Percentiles rank a stretch among this genome's conserved stretches.
phyloP scores from a whole-genome alignment of 345 rosid genomes.

The Lumnitzera racemosa region DNA sequence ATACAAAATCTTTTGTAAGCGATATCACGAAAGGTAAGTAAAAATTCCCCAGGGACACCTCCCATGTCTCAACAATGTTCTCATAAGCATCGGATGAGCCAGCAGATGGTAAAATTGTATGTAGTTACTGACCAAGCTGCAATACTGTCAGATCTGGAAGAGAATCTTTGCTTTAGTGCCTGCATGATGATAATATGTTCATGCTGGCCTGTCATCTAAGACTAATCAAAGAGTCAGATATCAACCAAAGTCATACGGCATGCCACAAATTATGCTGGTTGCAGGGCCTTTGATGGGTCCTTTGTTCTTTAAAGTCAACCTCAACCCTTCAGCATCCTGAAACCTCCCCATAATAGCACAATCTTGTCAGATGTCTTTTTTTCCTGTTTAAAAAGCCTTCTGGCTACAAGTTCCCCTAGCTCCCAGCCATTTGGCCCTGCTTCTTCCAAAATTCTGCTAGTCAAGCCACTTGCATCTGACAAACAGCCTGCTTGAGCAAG shows the following conservation, averaged over 20 bases:
- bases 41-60: too few species aligned
- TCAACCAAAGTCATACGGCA: constrained; percentile 17
- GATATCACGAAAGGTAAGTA: too few species aligned
- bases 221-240: background rate
- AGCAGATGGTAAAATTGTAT: too few species aligned
- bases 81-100: too few species aligned
- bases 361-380: constrained; percentile 12
- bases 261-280: constrained; percentile 21
- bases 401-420: constrained; percentile 32
- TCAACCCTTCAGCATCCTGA: constrained; percentile 39
- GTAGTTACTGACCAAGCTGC: too few species aligned
- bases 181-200: too few species aligned
- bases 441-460: constrained; percentile 9
- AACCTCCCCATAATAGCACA: constrained; percentile 41
- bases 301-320: constrained; percentile 19
- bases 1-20: too few species aligned
- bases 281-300: constrained; percentile 29
- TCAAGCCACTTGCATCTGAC: constrained; percentile 23
- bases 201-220: too few species aligned
- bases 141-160: too few species aligned
- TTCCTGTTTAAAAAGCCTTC: constrained; percentile 17
- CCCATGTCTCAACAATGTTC: too few species aligned
- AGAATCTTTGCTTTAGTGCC: too few species aligned
- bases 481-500: constrained; percentile 33
- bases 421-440: constrained; percentile 27